A percentile compares a stretch with the other conserved stretches of the same genome.
Conservation (phyloP, 805 yeast species). For the Cyberlindnera euphorbiiphila region DNA sequence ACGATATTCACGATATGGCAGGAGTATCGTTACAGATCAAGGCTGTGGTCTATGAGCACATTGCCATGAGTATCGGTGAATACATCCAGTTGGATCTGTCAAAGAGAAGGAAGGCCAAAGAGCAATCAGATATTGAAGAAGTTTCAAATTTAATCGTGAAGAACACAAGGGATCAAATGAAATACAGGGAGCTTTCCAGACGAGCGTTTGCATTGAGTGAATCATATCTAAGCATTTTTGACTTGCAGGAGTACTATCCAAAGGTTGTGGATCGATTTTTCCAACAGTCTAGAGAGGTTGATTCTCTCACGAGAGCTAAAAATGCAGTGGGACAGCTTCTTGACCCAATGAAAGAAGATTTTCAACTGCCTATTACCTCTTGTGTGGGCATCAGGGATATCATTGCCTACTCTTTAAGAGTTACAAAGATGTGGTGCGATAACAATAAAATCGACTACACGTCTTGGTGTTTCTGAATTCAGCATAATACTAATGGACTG, state of each 20-base stretch:
- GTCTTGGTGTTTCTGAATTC: constrained; percentile 10
- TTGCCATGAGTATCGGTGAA: constrained; percentile 12
- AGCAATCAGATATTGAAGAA: not conserved
- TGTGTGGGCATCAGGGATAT: constrained; percentile 2
- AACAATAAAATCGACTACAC: constrained; percentile 7
- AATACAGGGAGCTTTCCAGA: constrained; percentile 11
- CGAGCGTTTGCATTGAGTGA: constrained; percentile 12
- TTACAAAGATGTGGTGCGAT: constrained; percentile 16
- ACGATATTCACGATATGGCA: constrained; percentile 7
- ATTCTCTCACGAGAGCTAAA: not conserved
- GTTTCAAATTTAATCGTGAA: constrained; percentile 1
- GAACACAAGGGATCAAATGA: constrained; percentile 3
- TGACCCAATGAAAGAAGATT: constrained; percentile 5
- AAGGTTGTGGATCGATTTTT: constrained; percentile 5
- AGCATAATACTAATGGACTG: no score
- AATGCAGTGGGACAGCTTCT: not conserved
- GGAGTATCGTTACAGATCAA: constrained; percentile 20
- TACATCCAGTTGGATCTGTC: constrained; percentile 10
- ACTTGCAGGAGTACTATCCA: constrained; percentile 14
- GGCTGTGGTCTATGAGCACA: constrained; percentile 18
- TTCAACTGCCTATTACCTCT: constrained; percentile 4
- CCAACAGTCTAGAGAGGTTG: not conserved
- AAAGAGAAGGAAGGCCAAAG: constrained; percentile 4
- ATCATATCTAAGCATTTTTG: constrained; percentile 10
- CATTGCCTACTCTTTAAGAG: constrained; percentile 6